phyloP scores from a whole-genome alignment of 768 basidiomycete genomes.

The Serpula lacrymans region DNA sequence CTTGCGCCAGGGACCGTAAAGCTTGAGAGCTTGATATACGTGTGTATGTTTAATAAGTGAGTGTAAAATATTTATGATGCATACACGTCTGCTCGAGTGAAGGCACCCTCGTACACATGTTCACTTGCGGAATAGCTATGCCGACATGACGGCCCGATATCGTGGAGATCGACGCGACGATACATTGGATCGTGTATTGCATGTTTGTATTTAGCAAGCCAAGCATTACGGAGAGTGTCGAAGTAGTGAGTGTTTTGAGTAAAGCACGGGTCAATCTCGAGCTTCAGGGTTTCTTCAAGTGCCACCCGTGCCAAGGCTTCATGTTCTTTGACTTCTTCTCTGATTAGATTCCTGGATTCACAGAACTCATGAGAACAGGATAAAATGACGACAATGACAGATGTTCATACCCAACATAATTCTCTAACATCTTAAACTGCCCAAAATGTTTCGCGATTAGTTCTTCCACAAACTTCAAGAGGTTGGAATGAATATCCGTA shows the following conservation, averaged over 20 bases:
- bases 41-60: no score
- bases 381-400: background rate
- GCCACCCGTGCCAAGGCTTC: slow-evolving; percentile 18
- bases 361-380: background rate
- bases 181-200: background rate
- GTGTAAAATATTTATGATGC: no score
- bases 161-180: background rate
- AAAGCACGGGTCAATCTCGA: slow-evolving; percentile 38
- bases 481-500: slow-evolving; percentile 25
- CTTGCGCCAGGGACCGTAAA: slow-evolving; percentile 25
- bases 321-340: slow-evolving; percentile 24
- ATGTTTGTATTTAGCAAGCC: slow-evolving; percentile 20
- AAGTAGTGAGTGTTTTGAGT: slow-evolving; percentile 33
- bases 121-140: no score
- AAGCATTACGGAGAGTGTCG: slow-evolving; percentile 14
- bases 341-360: slow-evolving; percentile 22
- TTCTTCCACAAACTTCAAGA: slow-evolving; percentile 25
- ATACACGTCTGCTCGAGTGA: no score
- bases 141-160: background rate
- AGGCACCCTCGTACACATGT: no score
- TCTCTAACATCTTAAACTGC: slow-evolving; percentile 34
- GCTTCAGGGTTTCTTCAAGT: slow-evolving; percentile 30
- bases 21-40: no score
- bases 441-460: slow-evolving; percentile 36
- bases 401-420: slow-evolving; percentile 31